Percentiles rank a stretch among this genome's conserved stretches.
Evolutionary conservation across 768 basidiomycete genomes (phyloP).

Genomic region (Wakefieldia striispora): DNA sequence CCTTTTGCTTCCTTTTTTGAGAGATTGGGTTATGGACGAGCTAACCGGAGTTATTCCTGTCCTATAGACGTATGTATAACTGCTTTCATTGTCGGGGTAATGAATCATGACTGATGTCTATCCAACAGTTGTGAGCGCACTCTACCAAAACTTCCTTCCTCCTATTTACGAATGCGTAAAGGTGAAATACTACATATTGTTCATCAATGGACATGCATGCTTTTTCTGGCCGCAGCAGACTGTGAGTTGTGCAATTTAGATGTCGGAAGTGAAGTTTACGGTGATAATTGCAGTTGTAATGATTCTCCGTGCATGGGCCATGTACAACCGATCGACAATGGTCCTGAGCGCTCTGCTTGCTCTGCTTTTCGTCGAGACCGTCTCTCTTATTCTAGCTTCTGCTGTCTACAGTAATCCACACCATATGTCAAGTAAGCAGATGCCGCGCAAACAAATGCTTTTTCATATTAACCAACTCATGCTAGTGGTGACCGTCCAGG

Average conservation of each 20-base stretch:
- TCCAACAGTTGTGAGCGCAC: conserved; percentile 1
- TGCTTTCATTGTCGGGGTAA: not conserved
- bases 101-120: not conserved
- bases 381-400: not conserved
- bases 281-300: not conserved
- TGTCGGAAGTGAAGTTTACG: not conserved
- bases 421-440: not conserved
- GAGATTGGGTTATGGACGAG: not conserved
- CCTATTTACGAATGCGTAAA: not conserved
- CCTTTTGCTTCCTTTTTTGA: too few species aligned
- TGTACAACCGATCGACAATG: not conserved
- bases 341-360: not conserved
- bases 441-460: too few species aligned
- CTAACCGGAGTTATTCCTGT: not conserved
- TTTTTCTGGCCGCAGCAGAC: conserved; percentile 1
- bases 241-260: not conserved
- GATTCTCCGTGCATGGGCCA: not conserved
- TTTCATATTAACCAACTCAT: too few species aligned
- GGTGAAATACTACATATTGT: not conserved
- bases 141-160: not conserved
- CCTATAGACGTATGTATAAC: conserved; percentile 1
- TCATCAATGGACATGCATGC: not conserved
- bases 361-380: not conserved
- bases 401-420: not conserved
- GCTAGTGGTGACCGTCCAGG: not conserved